Evolutionary conservation across 2,329 filamentous ascomycete species (phyloP), one percentile per base, ranked within the genome.

Genomic region (Colletotrichum ledebouriae): DNA sequence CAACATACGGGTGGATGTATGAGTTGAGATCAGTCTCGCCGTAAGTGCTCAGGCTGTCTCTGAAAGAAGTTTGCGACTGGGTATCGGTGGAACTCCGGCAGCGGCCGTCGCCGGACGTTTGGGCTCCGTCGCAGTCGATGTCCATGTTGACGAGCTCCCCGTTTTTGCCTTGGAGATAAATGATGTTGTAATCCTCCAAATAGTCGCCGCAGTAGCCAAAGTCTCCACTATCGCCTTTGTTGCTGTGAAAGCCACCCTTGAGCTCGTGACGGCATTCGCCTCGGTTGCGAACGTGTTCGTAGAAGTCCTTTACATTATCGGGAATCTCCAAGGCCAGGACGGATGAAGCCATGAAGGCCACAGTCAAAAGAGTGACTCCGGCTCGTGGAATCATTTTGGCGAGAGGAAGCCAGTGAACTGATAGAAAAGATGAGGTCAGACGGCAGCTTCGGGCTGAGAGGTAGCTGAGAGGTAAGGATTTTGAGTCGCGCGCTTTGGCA

Each of bases 61-160:
- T 74, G 74, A 88, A 88, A 0, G 83, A 78, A 1, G 86, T 88
- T 64, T 81, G 72, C 41, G 75, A 76, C 72, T 86, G 84, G 2
- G 79, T 82, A 61, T 84, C 82, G 17, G 71, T 74, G 11, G 82
- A 83, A 17, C 76, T 78, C 39, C 74, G 78, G 71, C 86, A 88
- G 46, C 80, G 79, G 2, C 83, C 82, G 34, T 80, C 82, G 63
- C 81, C 78, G 7, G 78, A 78, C 22, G 76, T 75, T 62, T 85
- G 80, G 7, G 78, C 73, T 22, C 87, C 87, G 71, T 89, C 86
- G 72, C 87, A 89, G 76, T 87, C 86, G 61, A 89, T 80, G 71
- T 88, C 86, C 84, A 89, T 87, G 75, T 88, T 84, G 59, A 78
- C 81, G 44, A 87, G 77, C 42, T 80, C 72, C 22, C 78, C 78